Conservation (phyloP, 768 basidiomycete genomes). For the Lentinula lateritia region DNA sequence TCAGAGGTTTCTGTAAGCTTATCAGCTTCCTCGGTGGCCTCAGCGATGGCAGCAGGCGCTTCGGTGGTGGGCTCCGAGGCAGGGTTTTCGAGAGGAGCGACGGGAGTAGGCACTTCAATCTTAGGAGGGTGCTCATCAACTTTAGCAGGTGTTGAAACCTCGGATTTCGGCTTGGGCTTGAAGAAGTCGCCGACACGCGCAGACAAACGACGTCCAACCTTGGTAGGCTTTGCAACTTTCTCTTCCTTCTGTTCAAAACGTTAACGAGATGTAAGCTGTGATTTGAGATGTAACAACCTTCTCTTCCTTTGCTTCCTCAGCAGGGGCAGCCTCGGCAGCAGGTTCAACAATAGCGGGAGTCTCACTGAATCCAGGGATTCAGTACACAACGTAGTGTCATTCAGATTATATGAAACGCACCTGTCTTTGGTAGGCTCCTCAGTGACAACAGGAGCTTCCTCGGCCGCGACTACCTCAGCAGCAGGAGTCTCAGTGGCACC, state of each 20-base stretch:
- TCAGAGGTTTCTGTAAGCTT: conserved; percentile 37
- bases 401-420: conserved; percentile 3
- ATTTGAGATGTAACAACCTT: conserved; percentile 32
- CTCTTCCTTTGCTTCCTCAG: conserved; percentile 63
- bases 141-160: conserved; percentile 67
- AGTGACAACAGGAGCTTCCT: conserved; percentile 22
- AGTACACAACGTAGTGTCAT: too few species aligned
- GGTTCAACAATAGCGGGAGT: conserved; percentile 19
- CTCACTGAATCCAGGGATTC: neutral
- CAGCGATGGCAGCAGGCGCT: conserved; percentile 23
- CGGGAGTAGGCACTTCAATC: conserved; percentile 77
- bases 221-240: conserved; percentile 42
- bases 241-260: conserved; percentile 37
- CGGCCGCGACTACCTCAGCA: conserved; percentile 35
- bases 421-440: conserved; percentile 66
- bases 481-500: conserved; percentile 25
- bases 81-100: conserved; percentile 82
- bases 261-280: too few species aligned
- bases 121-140: conserved; percentile 86
- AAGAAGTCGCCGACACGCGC: conserved; percentile 80
- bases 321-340: conserved; percentile 28
- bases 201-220: conserved; percentile 80
- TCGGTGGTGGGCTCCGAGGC: conserved; percentile 42
- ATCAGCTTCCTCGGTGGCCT: conserved; percentile 22
- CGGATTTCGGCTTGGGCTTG: conserved; percentile 65